Conservation (phyloP, 164 flowering plant genomes). For the Vitis vinifera region ASM3070453v1 NC_081812.1:15981501-15982000, state of each 20-base stretch:
- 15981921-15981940: slow-evolving; percentile 62
- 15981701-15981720: slow-evolving; percentile 54
- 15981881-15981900: slow-evolving; percentile 51
- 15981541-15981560: background rate
- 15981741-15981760: background rate
- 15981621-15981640: slow-evolving; percentile 53
- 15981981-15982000: background rate
- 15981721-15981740: slow-evolving; percentile 49
- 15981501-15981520: background rate
- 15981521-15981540: background rate
- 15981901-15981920: slow-evolving; percentile 52
- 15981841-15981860: slow-evolving; percentile 65
- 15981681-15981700: slow-evolving; percentile 24
- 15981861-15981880: slow-evolving; percentile 63
- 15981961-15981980: background rate
- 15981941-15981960: background rate
- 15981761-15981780: background rate
- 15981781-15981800: slow-evolving; percentile 44
- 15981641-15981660: slow-evolving; percentile 57
- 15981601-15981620: slow-evolving; percentile 52
- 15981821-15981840: slow-evolving; percentile 52
- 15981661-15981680: slow-evolving; percentile 61
- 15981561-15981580: background rate
- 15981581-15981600: slow-evolving; percentile 38
- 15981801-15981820: slow-evolving; percentile 53